phyloP scores from a whole-genome alignment of 257 asterid species.

The Salvia rosmarinus region DNA sequence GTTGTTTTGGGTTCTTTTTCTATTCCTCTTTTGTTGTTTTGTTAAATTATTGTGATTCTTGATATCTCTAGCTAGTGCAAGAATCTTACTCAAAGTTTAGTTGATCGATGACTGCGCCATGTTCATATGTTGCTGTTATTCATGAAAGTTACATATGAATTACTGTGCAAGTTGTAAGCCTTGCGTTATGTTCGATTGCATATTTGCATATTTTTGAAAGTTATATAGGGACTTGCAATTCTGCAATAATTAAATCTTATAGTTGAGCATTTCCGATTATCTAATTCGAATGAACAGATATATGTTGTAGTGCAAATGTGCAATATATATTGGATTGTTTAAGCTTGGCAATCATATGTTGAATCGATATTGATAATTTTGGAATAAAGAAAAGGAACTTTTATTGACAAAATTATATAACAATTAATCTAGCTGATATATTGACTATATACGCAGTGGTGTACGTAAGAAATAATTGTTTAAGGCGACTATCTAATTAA shows the following conservation, averaged over 20 bases:
- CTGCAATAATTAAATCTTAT: no score
- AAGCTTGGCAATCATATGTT: neutral
- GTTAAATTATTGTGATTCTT: slow-evolving; percentile 11
- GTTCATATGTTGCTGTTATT: slow-evolving; percentile 1
- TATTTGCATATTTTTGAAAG: no score
- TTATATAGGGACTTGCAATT: no score
- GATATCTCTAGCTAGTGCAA: neutral
- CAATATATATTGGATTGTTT: no score
- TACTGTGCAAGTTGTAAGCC: neutral
- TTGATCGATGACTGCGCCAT: neutral
- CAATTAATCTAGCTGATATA: no score
- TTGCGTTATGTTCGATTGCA: neutral
- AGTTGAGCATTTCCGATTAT: no score
- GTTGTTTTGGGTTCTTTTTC: neutral
- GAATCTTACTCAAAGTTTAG: neutral
- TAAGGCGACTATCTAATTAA: no score
- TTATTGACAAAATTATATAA: no score
- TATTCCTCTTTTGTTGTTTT: slow-evolving; percentile 1
- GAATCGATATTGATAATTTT: neutral
- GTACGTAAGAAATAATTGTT: no score
- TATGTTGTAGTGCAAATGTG: no score
- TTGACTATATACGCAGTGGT: no score
- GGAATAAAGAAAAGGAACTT: neutral
- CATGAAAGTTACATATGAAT: neutral
- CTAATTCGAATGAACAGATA: no score